Evolutionary conservation across 176 grass and related monocot species (phyloP), one percentile per base, ranked within the genome.

Genomic region (Bothriochloa decipiens): DNA sequence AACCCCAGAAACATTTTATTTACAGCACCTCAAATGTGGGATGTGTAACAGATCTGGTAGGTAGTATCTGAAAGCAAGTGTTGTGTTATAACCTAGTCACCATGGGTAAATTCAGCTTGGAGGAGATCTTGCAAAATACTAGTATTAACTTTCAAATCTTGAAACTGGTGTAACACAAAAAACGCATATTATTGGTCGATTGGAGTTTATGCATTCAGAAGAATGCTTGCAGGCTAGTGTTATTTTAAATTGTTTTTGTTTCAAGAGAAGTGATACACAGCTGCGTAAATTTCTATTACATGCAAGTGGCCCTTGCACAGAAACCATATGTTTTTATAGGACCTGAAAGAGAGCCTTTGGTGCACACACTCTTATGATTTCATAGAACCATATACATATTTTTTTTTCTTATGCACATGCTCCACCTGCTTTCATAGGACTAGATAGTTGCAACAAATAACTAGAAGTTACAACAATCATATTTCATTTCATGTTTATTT

Each of bases 381-480:
- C 50, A 66, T 65, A 79, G 55, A 35, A 28, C 16, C 22, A 40
- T n/a, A 79, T 65, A 65, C 16, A 53, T 26, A 28, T 7, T 3
- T 10, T 81, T 65, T 39, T 70, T 53, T 18, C n/a, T 64, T n/a
- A 61, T 53, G n/a, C 29, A 53, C 58, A 74, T 72, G 66, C 35
- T 75, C 18, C 61, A 57, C 64, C 40, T 76, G n/a, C 32, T 85
- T 67, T 84, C 46, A 58, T 80, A 61, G 72, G n/a, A 86, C 53
- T 14, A 82, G 32, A 66, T 71, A 76, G 17, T 65, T 9, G n/a
- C 32, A 35, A 71, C 41, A 57, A 65, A 64, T 71, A 55, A 65
- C 18, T 72, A 72, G 0, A 72, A 65, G 55, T 32, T 61, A 57
- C 23, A 14, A 33, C 12, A 65, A 26, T 10, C 63, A 42, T 76